These are phyloP conservation scores for Tephrocybe sp. DNA, from an alignment of 768 basidiomycete genomes.

Conservation along the genomic window DNA sequence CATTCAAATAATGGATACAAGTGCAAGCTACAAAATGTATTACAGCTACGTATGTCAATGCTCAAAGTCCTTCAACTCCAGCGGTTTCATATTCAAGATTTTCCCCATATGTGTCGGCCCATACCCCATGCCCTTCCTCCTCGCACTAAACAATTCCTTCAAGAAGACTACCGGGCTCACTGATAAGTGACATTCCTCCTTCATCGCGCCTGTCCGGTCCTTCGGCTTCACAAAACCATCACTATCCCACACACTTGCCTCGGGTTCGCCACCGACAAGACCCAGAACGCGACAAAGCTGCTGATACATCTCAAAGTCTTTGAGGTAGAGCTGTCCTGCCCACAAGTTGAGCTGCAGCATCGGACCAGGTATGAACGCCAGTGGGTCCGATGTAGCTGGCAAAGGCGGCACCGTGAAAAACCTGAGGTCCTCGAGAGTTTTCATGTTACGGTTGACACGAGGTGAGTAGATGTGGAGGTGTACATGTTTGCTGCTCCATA, in stretches of 20 bases:
- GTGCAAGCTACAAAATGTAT: neutral
- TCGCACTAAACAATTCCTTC: constrained; percentile 31
- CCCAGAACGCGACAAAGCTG: constrained; percentile 37
- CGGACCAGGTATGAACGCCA: constrained; percentile 14
- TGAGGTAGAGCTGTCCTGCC: constrained; percentile 45
- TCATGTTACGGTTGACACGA: constrained; percentile 30
- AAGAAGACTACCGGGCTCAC: constrained; percentile 40
- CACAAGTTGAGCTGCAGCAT: constrained; percentile 39
- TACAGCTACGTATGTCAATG: neutral
- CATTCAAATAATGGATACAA: no score
- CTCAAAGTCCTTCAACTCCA: constrained; percentile 25
- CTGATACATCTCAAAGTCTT: constrained; percentile 30
- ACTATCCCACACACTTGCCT: constrained; percentile 13
- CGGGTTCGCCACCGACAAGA: constrained; percentile 21
- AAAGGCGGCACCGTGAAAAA: constrained; percentile 29
- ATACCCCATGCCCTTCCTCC: constrained; percentile 39
- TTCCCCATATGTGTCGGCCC: constrained; percentile 40
- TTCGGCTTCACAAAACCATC: constrained; percentile 32
- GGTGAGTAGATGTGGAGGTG: constrained; percentile 45
- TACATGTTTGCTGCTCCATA: constrained; percentile 30
- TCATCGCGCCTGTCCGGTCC: constrained; percentile 17
- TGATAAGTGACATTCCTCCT: constrained; percentile 16
- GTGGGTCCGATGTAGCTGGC: constrained; percentile 17
- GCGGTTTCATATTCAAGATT: constrained; percentile 26
- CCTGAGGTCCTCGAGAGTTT: constrained; percentile 35